Base-by-base conservation (phyloP, 1,284 basidiomycete species). In the Neonothopanus nambi region DNA sequence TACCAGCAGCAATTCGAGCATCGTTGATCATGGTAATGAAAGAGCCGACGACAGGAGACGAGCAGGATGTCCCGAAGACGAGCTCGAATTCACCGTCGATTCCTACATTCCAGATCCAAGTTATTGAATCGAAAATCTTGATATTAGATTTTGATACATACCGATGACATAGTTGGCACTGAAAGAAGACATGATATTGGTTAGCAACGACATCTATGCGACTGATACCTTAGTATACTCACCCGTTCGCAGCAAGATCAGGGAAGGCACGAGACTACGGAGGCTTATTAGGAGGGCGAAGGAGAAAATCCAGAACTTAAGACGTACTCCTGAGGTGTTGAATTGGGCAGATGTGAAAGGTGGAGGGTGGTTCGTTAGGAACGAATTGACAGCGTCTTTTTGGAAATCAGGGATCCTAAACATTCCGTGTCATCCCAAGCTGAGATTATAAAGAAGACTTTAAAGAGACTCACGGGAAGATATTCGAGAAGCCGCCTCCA, bases 401-500 rank as follows among this genome's bases (percentile, higher is more conserved):
- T 57, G 55, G 45, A 53, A 57, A 23, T 45, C 47, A 65, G 15
- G 54, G 46, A 52, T 62, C 50, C 62, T 82, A 72, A 18, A 23
- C 20, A 33, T 13, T 24, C 60, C 73, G 78, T 0, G 43, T 50
- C 1, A 73, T 44, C n/a, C 12, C 17, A 9, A 33, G 23, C 17
- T 20, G 5, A 8, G 74, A 37, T 66, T 62, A 0, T 63, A 45
- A 60, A 75, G 76, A 56, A 71, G 51, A 39, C 12, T 6, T 21
- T 15, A 37, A 15, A 11, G 24, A 24, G 30, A 59, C 63, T 48
- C 24, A 67, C 60, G 64, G 53, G 61, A 69, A 70, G 24, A 70
- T 81, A 75, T 77, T 73, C 43, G 71, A 74, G 62, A 80, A 81
- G 13, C 78, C 81, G 43, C 74, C 77, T 38, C 81, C 81, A 15